These are phyloP conservation scores for Schoenoplectus tabernaemontani DNA, from an alignment of 202 grass and related monocot genomes.

Conservation along the genomic window DNA sequence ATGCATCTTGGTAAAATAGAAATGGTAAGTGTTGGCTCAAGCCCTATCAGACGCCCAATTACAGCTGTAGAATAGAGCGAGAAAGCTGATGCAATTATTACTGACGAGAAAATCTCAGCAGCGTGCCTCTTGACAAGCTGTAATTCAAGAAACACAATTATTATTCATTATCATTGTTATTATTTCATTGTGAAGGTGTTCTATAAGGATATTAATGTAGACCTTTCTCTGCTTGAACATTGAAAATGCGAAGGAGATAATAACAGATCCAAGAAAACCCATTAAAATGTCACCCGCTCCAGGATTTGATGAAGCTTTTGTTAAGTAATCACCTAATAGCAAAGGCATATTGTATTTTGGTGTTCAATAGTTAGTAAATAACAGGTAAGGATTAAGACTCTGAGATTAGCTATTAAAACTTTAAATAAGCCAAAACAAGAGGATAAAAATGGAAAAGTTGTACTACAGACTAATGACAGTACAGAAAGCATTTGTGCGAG, in stretches of 20 bases:
- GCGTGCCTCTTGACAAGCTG: constrained; percentile 93
- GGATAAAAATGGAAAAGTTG: not conserved
- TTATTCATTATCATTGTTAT: not conserved
- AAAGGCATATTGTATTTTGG: constrained; percentile 6
- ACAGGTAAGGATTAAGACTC: not conserved
- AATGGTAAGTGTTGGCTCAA: constrained; percentile 67
- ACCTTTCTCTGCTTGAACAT: constrained; percentile 98
- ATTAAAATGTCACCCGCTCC: constrained; percentile 88
- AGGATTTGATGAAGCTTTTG: constrained; percentile 72
- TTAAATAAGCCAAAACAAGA: not conserved
- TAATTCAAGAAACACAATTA: not conserved
- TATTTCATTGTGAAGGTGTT: not conserved
- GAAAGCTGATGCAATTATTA: constrained; percentile 60
- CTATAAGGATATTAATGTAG: not conserved
- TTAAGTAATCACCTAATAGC: constrained; percentile 72
- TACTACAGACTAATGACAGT: too few species aligned
- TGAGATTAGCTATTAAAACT: not conserved
- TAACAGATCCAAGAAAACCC: constrained; percentile 94
- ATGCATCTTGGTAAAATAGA: constrained; percentile 94
- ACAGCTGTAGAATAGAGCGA: constrained; percentile 81
- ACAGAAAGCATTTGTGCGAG: not conserved
- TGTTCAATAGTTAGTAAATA: not conserved
- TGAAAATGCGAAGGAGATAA: constrained; percentile 92
- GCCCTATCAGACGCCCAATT: constrained; percentile 49
- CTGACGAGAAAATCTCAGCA: constrained; percentile 85